phyloP scores from a whole-genome alignment of 2,329 filamentous ascomycete genomes.

The Raffaelea ambrosiae region DNA sequence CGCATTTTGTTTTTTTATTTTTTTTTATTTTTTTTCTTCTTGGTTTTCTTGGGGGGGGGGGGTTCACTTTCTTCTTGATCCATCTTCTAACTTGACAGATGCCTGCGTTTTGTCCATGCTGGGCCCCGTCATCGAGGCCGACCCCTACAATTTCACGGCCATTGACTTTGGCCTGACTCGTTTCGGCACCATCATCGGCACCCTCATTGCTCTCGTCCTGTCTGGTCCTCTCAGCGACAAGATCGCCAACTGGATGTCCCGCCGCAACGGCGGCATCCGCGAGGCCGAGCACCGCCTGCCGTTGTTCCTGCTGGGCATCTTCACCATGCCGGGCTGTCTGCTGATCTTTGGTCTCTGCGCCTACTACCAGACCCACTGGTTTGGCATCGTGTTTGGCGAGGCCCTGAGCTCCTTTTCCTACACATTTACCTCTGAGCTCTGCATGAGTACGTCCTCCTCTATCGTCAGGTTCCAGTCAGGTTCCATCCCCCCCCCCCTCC shows the following conservation, averaged over 20 bases:
- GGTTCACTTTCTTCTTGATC: neutral
- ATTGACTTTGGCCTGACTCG: neutral
- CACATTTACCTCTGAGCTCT: neutral
- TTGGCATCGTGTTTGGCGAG: neutral
- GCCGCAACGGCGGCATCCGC: neutral
- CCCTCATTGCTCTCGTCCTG: neutral
- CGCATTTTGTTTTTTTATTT: too few relatives aligned
- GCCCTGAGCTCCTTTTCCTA: neutral
- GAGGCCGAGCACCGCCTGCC: neutral
- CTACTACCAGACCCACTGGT: neutral
- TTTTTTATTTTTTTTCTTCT: neutral
- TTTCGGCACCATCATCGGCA: neutral
- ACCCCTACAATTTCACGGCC: neutral
- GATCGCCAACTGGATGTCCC: neutral
- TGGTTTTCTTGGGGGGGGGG: too few relatives aligned
- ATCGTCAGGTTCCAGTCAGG: too few relatives aligned
- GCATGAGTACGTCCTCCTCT: neutral
- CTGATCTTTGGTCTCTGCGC: neutral
- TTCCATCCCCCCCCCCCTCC: too few relatives aligned
- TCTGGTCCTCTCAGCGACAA: neutral
- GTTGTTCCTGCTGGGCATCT: neutral
- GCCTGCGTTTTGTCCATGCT: neutral
- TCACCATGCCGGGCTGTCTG: neutral
- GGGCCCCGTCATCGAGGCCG: neutral
- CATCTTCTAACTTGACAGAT: neutral